These are phyloP conservation scores for Verticillium alfalfae DNA, from an alignment of 2,329 filamentous ascomycete species.

Conservation along the genomic window DNA sequence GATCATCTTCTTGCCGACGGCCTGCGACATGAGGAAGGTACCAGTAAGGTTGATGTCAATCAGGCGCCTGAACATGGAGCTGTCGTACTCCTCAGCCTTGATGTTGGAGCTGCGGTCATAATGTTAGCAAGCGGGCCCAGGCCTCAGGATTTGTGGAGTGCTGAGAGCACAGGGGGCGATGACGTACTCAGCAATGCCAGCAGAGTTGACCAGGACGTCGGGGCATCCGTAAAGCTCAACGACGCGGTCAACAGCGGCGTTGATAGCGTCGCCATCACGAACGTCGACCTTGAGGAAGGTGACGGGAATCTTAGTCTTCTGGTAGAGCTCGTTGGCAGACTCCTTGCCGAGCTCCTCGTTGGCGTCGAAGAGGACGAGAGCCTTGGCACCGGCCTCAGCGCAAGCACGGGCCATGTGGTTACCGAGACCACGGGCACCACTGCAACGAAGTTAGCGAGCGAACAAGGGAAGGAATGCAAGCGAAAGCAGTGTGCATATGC, in stretches of 20 bases:
- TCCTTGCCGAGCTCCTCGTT: slow-evolving; percentile 70
- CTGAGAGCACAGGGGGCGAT: slow-evolving; percentile 18
- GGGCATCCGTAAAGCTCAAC: slow-evolving; percentile 62
- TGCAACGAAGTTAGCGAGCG: not conserved
- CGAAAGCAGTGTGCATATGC: slow-evolving; percentile 28
- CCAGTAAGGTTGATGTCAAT: slow-evolving; percentile 81
- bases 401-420: slow-evolving; percentile 76
- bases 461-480: not conserved
- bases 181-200: slow-evolving; percentile 63
- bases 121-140: slow-evolving; percentile 5
- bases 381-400: slow-evolving; percentile 69
- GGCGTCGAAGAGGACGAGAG: slow-evolving; percentile 70
- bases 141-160: not conserved
- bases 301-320: slow-evolving; percentile 67
- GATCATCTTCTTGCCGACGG: slow-evolving; percentile 70
- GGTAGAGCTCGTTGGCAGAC: slow-evolving; percentile 63
- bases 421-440: slow-evolving; percentile 68
- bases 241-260: slow-evolving; percentile 62
- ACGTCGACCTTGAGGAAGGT: slow-evolving; percentile 78
- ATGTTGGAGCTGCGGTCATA: slow-evolving; percentile 58
- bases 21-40: slow-evolving; percentile 70
- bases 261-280: slow-evolving; percentile 64
- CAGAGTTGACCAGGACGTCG: slow-evolving; percentile 74
- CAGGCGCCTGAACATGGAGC: slow-evolving; percentile 69
- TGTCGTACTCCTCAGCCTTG: slow-evolving; percentile 72